These are phyloP conservation scores for Coniochaeta hoffmannii DNA, from an alignment of 2,329 filamentous ascomycete species.

Conservation along the genomic window DNA sequence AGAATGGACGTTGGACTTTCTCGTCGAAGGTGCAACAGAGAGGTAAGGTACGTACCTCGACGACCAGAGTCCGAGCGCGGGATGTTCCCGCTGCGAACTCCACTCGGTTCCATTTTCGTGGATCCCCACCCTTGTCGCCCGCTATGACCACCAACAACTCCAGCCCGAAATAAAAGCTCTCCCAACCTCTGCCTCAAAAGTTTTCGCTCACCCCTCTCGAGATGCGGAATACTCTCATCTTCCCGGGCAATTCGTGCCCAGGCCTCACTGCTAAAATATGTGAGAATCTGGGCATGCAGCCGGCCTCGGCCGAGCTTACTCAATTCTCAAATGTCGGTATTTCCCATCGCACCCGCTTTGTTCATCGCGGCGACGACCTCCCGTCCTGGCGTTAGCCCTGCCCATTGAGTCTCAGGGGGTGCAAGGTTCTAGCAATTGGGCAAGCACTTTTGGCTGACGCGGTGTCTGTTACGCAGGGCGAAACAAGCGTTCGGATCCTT, in stretches of 20 bases:
- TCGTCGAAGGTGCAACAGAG: not conserved
- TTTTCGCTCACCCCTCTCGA: constrained; percentile 19
- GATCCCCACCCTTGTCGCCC: constrained; percentile 5
- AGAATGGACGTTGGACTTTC: no score
- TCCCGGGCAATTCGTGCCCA: constrained; percentile 61
- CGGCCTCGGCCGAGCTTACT: constrained; percentile 57
- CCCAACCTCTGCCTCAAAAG: constrained; percentile 11
- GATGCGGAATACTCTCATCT: constrained; percentile 62
- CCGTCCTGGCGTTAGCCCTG: no score
- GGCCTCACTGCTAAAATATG: constrained; percentile 59
- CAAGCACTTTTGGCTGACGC: constrained; percentile 10
- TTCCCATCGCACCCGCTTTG: not conserved
- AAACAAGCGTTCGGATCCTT: constrained; percentile 62
- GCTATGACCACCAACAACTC: not conserved
- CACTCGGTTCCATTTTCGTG: not conserved
- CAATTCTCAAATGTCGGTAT: constrained; percentile 58
- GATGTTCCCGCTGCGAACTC: not conserved
- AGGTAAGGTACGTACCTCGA: constrained; percentile 1
- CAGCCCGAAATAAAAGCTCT: not conserved
- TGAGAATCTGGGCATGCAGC: constrained; percentile 58
- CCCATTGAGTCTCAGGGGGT: constrained; percentile 13
- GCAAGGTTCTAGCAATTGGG: constrained; percentile 2
- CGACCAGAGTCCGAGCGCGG: not conserved
- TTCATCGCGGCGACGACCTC: no score
- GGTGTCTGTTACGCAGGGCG: constrained; percentile 39